phyloP scores from a whole-genome alignment of 495 filamentous ascomycete species.

The Durotheca rogersii region DNA sequence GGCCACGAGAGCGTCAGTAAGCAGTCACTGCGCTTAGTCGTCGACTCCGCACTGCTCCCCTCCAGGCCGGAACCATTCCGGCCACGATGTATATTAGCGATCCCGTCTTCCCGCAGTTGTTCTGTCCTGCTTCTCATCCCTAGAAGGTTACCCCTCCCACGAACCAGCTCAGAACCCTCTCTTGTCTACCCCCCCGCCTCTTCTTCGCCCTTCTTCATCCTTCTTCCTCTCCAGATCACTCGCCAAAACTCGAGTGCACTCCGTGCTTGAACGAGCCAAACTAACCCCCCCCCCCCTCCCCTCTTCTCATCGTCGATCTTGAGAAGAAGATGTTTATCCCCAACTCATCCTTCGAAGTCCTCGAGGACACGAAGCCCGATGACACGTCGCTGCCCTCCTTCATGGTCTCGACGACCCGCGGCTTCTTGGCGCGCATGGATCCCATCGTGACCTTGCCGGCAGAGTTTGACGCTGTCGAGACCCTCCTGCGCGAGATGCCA shows the following conservation, averaged over 20 bases:
- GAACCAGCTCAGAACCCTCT: no score
- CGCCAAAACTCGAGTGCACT: not conserved
- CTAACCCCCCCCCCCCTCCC: no score
- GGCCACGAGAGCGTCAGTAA: slow-evolving; percentile 9
- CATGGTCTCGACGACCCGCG: slow-evolving; percentile 80
- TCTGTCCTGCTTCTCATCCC: no score
- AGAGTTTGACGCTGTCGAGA: slow-evolving; percentile 68
- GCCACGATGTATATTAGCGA: slow-evolving; percentile 37
- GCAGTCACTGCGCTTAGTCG: slow-evolving; percentile 3
- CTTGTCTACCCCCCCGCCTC: no score
- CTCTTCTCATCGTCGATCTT: not conserved
- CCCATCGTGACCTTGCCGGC: slow-evolving; percentile 61
- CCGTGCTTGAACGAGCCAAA: not conserved
- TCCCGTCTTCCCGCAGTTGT: no score
- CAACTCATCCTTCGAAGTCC: slow-evolving; percentile 38
- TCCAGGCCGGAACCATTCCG: slow-evolving; percentile 38
- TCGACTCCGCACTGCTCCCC: slow-evolving; percentile 10
- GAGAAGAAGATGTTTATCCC: slow-evolving; percentile 30
- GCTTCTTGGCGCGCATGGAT: slow-evolving; percentile 71
- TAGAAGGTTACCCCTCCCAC: no score
- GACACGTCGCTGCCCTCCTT: slow-evolving; percentile 68
- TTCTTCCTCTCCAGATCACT: no score
- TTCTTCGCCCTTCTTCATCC: no score
- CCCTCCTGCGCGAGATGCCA: slow-evolving; percentile 71
- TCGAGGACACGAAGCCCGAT: slow-evolving; percentile 42